These are phyloP conservation scores for Dendrothele bispora DNA, from an alignment of 768 basidiomycete species.

Conservation along the genomic window DNA sequence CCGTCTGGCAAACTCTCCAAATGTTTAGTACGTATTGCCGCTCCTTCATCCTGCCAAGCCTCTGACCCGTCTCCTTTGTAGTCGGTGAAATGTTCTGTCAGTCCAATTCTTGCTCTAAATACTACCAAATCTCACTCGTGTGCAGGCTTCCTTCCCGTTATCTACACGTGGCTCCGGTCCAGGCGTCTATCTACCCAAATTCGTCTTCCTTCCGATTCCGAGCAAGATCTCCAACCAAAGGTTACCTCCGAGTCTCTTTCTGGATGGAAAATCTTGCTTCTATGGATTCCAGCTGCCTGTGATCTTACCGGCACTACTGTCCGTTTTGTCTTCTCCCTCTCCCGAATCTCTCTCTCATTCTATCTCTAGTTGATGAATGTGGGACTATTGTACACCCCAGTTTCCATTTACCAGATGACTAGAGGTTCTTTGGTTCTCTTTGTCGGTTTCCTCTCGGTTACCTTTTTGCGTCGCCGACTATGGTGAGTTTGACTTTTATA, in stretches of 20 bases:
- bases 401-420: conserved; percentile 97
- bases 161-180: conserved; percentile 64
- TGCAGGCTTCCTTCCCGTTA: conserved; percentile 81
- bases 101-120: conserved; percentile 34
- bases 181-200: conserved; percentile 47
- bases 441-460: conserved; percentile 87
- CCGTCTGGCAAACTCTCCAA: conserved; percentile 89
- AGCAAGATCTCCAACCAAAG: conserved; percentile 36
- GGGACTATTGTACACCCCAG: conserved; percentile 93
- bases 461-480: conserved; percentile 84
- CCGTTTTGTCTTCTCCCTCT: conserved; percentile 30
- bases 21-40: conserved; percentile 72
- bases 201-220: conserved; percentile 54
- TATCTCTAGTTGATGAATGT: conserved; percentile 83
- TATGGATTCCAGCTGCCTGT: conserved; percentile 88
- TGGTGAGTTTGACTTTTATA: no score
- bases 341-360: conserved; percentile 10
- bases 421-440: conserved; percentile 91
- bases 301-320: conserved; percentile 92
- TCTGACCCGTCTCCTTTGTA: conserved; percentile 34
- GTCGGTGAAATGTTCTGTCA: conserved; percentile 94
- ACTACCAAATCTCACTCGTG: conserved; percentile 14
- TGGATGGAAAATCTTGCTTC: conserved; percentile 70
- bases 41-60: conserved; percentile 15
- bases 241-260: conserved; percentile 44